These are phyloP conservation scores for Ramalina peruviana DNA, from an alignment of 495 filamentous ascomycete genomes.

Conservation along the genomic window DNA sequence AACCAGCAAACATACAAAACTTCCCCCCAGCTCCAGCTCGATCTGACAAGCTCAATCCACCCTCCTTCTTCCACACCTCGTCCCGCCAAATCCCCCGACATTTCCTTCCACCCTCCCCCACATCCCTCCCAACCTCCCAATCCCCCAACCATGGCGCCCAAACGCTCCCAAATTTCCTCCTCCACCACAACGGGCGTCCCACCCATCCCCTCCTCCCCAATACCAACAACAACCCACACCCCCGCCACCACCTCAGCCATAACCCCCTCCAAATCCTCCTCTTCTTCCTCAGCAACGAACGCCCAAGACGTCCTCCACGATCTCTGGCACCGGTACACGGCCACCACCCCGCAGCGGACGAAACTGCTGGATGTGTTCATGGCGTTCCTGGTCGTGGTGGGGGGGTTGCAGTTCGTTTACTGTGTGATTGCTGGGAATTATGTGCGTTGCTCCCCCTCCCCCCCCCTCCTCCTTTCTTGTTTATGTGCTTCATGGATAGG, in stretches of 20 bases:
- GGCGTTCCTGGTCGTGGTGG: conserved; percentile 74
- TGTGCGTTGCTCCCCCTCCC: conserved; percentile 36
- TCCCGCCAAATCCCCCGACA: background rate
- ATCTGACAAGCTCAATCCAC: background rate
- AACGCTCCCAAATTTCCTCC: conserved; percentile 27
- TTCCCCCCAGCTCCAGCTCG: too few relatives aligned
- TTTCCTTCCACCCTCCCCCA: background rate
- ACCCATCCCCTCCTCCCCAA: conserved; percentile 16
- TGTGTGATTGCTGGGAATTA: conserved; percentile 90
- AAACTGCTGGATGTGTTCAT: conserved; percentile 90
- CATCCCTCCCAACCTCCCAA: background rate
- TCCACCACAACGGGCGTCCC: conserved; percentile 21
- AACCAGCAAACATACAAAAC: too few relatives aligned
- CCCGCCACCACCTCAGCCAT: conserved; percentile 16
- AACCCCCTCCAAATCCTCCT: conserved; percentile 30
- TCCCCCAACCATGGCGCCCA: conserved; percentile 31
- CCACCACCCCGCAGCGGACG: conserved; percentile 73
- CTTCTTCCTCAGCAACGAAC: conserved; percentile 30
- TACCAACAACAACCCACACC: too few relatives aligned
- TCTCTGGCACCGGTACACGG: conserved; percentile 61
- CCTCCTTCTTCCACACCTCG: background rate
- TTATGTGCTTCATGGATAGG: too few relatives aligned
- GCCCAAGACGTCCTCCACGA: conserved; percentile 37
- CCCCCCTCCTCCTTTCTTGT: too few relatives aligned
- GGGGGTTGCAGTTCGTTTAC: conserved; percentile 84